Percentiles rank a stretch among this genome's conserved stretches.
Conservation (phyloP, 164 flowering plant species). For the Vitis rupestris region DNA sequence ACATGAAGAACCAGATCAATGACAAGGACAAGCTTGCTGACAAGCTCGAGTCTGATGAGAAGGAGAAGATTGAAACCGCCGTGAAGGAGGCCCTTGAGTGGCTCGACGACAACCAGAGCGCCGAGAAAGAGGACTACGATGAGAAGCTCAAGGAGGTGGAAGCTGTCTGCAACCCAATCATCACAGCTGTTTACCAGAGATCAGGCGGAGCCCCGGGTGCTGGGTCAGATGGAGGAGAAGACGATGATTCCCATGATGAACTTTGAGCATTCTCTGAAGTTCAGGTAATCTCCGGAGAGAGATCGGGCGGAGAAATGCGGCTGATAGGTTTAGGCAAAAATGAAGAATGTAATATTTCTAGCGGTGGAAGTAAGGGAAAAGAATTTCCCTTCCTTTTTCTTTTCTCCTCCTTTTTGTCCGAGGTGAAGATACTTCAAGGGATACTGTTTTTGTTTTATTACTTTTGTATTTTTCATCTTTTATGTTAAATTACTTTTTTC, state of each 20-base stretch:
- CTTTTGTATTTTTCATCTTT: no score
- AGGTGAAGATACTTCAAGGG: neutral
- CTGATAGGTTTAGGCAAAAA: neutral
- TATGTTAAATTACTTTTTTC: no score
- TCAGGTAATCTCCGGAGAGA: neutral
- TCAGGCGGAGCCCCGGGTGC: slow-evolving; percentile 77
- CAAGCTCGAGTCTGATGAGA: slow-evolving; percentile 78
- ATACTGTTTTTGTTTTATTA: slow-evolving; percentile 18
- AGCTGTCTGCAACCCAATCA: slow-evolving; percentile 83
- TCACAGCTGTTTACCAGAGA: slow-evolving; percentile 75
- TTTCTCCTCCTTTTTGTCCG: neutral
- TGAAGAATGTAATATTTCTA: neutral
- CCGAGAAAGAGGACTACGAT: slow-evolving; percentile 81
- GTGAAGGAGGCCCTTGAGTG: slow-evolving; percentile 80
- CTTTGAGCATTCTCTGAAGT: slow-evolving; percentile 31
- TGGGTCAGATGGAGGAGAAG: slow-evolving; percentile 43
- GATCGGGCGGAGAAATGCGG: neutral
- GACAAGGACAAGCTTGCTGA: slow-evolving; percentile 94
- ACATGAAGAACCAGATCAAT: slow-evolving; percentile 78
- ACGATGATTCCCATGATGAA: slow-evolving; percentile 67
- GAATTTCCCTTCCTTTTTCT: no score
- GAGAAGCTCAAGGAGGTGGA: slow-evolving; percentile 89
- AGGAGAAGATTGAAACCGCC: slow-evolving; percentile 77
- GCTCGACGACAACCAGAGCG: slow-evolving; percentile 82
- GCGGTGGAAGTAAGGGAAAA: no score